A percentile compares a stretch with the other conserved stretches of the same genome.
Conservation (phyloP, 805 yeast genomes). For the Yarrowia deformans region DNA sequence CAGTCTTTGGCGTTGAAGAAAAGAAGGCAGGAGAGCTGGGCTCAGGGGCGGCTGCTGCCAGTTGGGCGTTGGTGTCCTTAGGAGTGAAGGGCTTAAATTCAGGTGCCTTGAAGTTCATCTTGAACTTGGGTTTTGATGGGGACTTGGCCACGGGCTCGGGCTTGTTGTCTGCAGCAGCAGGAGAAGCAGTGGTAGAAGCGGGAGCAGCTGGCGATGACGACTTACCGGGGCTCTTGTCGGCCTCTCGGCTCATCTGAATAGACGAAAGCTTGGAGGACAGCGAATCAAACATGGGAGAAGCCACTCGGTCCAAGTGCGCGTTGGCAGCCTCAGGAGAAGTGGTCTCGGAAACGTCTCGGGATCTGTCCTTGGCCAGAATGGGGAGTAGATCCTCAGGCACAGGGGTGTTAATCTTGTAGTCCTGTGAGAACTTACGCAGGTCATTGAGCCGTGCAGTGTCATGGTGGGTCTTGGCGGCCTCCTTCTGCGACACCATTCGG, state of each 20-base stretch:
- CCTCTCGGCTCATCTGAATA: constrained; percentile 27
- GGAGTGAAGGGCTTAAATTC: constrained; percentile 62
- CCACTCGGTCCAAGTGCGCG: constrained; percentile 8
- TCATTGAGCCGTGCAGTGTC: constrained; percentile 50
- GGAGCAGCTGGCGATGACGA: constrained; percentile 40
- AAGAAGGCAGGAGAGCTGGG: constrained; percentile 22
- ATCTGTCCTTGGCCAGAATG: constrained; percentile 71
- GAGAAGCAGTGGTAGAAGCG: no score
- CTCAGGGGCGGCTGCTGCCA: constrained; percentile 18
- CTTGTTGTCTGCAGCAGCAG: constrained; percentile 13
- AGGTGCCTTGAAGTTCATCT: constrained; percentile 64
- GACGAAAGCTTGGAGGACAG: constrained; percentile 35
- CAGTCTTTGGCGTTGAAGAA: constrained; percentile 6
- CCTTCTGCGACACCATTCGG: constrained; percentile 44
- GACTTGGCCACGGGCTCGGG: constrained; percentile 42
- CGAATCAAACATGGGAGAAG: constrained; percentile 35
- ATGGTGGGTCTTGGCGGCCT: constrained; percentile 47
- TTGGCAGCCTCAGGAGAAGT: constrained; percentile 41
- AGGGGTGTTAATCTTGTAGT: constrained; percentile 66
- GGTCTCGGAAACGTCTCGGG: constrained; percentile 60
- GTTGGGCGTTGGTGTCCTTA: constrained; percentile 27
- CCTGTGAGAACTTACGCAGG: constrained; percentile 78
- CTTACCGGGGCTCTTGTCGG: constrained; percentile 43
- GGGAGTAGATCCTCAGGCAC: constrained; percentile 73
- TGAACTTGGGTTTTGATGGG: constrained; percentile 53